Evolutionary conservation across 1,284 basidiomycete species (phyloP).

Genomic region (Psilocybe mexicana): DNA sequence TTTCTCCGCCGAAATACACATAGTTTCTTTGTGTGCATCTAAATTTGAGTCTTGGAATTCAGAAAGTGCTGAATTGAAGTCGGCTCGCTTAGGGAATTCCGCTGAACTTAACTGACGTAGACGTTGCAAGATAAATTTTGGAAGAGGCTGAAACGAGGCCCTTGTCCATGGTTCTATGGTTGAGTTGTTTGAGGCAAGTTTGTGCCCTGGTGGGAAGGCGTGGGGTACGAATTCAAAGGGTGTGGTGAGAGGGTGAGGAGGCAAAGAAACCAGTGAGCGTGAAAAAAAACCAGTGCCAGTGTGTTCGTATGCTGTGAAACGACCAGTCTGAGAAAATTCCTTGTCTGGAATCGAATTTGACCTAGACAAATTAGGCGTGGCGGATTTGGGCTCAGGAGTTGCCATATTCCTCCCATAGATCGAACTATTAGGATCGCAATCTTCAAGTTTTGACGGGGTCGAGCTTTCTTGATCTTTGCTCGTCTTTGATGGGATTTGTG

Average conservation of each 20-base stretch:
- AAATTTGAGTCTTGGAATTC: slow-evolving; percentile 55
- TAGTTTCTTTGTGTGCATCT: slow-evolving; percentile 58
- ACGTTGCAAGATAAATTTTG: slow-evolving; percentile 47
- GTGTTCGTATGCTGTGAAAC: slow-evolving; percentile 29
- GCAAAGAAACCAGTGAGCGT: not conserved
- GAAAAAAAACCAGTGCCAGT: slow-evolving; percentile 6
- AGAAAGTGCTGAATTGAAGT: slow-evolving; percentile 51
- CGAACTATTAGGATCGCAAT: slow-evolving; percentile 11
- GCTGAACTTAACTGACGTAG: slow-evolving; percentile 49
- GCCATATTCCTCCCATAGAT: slow-evolving; percentile 36
- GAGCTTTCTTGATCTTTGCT: not conserved
- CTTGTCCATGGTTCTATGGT: slow-evolving; percentile 57
- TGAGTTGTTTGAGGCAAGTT: slow-evolving; percentile 8
- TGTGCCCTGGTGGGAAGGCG: slow-evolving; percentile 7
- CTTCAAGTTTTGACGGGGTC: slow-evolving; percentile 7
- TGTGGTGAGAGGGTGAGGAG: slow-evolving; percentile 8
- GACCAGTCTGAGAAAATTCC: slow-evolving; percentile 29
- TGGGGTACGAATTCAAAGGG: slow-evolving; percentile 13
- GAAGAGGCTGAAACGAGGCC: slow-evolving; percentile 58
- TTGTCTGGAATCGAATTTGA: slow-evolving; percentile 14
- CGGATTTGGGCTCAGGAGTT: slow-evolving; percentile 12
- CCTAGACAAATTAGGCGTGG: slow-evolving; percentile 15
- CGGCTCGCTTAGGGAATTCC: slow-evolving; percentile 59
- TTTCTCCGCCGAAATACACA: slow-evolving; percentile 51
- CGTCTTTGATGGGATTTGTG: not conserved